These are phyloP conservation scores for Hypoxylon sp. DNA, from an alignment of 2,329 filamentous ascomycete genomes.

Conservation along the genomic window DNA sequence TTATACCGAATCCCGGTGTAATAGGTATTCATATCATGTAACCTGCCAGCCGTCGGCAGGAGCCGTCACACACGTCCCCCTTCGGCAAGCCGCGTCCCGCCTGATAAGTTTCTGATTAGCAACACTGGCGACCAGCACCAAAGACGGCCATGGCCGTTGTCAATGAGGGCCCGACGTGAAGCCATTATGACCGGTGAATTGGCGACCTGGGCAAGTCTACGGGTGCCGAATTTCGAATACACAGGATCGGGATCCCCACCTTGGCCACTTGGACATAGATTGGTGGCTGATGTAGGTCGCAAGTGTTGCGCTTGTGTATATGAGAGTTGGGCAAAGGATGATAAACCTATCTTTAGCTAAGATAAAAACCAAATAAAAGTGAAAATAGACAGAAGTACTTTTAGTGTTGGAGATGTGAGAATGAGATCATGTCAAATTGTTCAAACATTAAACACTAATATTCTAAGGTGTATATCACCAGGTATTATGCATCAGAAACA, in stretches of 20 bases:
- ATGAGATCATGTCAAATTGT: neutral
- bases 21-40: neutral
- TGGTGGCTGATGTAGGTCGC: neutral
- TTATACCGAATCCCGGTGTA: no score
- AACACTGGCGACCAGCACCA: neutral
- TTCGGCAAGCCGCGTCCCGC: constrained; percentile 12
- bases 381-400: neutral
- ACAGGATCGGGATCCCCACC: neutral
- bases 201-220: neutral
- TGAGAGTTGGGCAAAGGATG: neutral
- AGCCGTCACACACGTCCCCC: neutral
- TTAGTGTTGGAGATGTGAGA: neutral
- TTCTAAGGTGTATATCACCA: constrained; percentile 11
- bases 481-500: constrained; percentile 2
- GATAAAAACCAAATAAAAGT: no score
- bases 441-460: neutral
- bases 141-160: neutral
- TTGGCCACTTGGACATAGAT: neutral
- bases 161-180: neutral
- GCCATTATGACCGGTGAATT: neutral
- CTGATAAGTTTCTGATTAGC: constrained; percentile 17
- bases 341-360: neutral
- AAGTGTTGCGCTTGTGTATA: neutral
- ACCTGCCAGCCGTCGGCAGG: neutral
- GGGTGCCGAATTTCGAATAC: neutral